A percentile compares a stretch with the other conserved stretches of the same genome.
Conservation (phyloP, 2,329 filamentous ascomycete genomes). For the Calonectria pseudoturangicola region DNA sequence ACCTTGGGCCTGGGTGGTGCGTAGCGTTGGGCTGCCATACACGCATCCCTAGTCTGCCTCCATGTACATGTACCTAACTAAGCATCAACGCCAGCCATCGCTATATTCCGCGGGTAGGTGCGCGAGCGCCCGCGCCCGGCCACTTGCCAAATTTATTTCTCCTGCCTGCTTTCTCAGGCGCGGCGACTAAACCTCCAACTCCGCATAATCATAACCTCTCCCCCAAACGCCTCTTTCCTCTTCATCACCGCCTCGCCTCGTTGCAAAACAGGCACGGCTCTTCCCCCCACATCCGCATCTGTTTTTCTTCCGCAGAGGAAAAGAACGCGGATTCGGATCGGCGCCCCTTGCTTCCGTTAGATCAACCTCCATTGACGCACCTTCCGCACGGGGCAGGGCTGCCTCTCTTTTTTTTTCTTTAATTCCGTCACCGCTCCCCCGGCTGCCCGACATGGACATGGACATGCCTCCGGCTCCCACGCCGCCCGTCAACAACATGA, state of each 20-base stretch:
- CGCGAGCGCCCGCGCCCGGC: slow-evolving; percentile 39
- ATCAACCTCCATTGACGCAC: slow-evolving; percentile 49
- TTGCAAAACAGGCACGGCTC: slow-evolving; percentile 22
- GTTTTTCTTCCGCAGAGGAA: slow-evolving; percentile 10
- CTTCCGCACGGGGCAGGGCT: slow-evolving; percentile 23
- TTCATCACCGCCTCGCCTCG: slow-evolving; percentile 37
- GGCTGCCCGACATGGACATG: slow-evolving; percentile 56
- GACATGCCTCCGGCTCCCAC: slow-evolving; percentile 72
- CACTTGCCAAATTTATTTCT: slow-evolving; percentile 39
- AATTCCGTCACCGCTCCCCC: slow-evolving; percentile 47
- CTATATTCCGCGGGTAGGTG: slow-evolving; percentile 38
- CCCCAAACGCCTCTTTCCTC: slow-evolving; percentile 26
- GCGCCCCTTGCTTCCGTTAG: slow-evolving; percentile 51
- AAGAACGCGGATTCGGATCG: slow-evolving; percentile 48
- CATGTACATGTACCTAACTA: slow-evolving; percentile 15
- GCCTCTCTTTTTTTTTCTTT: slow-evolving; percentile 36
- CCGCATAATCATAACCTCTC: slow-evolving; percentile 9
- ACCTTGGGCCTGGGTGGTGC: slow-evolving; percentile 9
- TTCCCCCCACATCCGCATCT: slow-evolving; percentile 9
- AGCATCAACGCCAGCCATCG: slow-evolving; percentile 35
- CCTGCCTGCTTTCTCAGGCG: slow-evolving; percentile 36
- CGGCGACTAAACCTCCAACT: slow-evolving; percentile 29
- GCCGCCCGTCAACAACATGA: slow-evolving; percentile 64
- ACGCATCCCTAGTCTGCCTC: slow-evolving; percentile 28
- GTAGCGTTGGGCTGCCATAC: slow-evolving; percentile 42